Conservation (phyloP, 768 basidiomycete species). For the Lactifluus subvellereus region DNA sequence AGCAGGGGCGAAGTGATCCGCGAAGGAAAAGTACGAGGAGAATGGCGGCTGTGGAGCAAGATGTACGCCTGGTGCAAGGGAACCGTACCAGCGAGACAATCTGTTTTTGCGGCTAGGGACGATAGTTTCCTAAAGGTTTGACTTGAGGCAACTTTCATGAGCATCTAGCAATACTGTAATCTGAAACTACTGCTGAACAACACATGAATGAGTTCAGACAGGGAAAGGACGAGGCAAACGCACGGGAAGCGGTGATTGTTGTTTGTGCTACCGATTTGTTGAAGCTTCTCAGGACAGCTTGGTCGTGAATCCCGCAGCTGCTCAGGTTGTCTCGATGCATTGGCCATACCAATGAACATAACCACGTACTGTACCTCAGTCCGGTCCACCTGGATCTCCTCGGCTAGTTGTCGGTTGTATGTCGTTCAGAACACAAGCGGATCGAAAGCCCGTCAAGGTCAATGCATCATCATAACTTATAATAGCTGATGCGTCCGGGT, state of each 20-base stretch:
- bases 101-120: background rate
- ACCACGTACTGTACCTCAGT: background rate
- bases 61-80: conserved; percentile 20
- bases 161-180: background rate
- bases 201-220: background rate
- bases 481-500: too few relatives aligned
- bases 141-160: background rate
- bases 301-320: background rate
- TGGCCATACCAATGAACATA: background rate
- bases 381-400: background rate
- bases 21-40: conserved; percentile 20
- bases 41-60: conserved; percentile 12
- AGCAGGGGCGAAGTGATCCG: conserved; percentile 36
- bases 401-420: background rate
- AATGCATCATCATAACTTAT: too few relatives aligned
- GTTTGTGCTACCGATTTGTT: background rate
- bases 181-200: background rate
- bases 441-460: background rate
- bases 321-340: background rate
- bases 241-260: background rate
- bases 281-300: background rate
- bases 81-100: conserved; percentile 18
- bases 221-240: background rate
- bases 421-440: background rate
- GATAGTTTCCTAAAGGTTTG: background rate